Base-by-base conservation (phyloP, 345 rosid species). In the Raphanus sativus region DNA sequence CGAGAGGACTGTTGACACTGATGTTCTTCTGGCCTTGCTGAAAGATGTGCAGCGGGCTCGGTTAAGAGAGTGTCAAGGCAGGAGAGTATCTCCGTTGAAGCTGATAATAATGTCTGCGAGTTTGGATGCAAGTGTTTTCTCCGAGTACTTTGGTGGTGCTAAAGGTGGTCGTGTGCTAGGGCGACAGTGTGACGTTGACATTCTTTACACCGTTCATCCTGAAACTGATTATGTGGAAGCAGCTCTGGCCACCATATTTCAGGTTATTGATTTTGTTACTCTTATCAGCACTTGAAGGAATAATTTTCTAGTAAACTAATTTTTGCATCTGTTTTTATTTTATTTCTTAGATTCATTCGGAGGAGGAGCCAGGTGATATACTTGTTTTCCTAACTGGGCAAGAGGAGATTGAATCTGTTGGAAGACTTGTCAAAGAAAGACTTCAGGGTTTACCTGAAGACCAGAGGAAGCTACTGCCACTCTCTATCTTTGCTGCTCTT, bases 351-450 rank as follows among this genome's bases (percentile, higher is more conserved):
- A 87, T 94, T 73, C 98, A 92, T 82, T 79, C 82, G 83, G 89
- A 86, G 65, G 98, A 92, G 81, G 83, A 75, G 73, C 86, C 89
- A 15, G 98, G 98, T 77, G 98, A 94, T 84, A 77, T 94, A 74
- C 93, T 94, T 77, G 98, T 90, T 38, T 94, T 94, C 75, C 85
- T 94, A 70, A 94, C 97, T 32, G 98, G 97, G 62, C 98, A 94
- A 90, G 97, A 94, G 83, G 97, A 92, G 77, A 94, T 94, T 62
- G 98, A 94, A 83, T 83, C 93, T 5, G 90, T 88, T 70, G 97
- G 89, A 78, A 89, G 90, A 60, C 78, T 86, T 78, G 84, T 92
- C 29, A 83, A 79, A 58, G 97, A 92, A 76, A 82, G 83, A 73
- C 85, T 92, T 55, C 84, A 62, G 59, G 84, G 83, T 65, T 78